Conservation (phyloP, 805 yeast genomes). For the Helenozyma baotianmanensis region DNA sequence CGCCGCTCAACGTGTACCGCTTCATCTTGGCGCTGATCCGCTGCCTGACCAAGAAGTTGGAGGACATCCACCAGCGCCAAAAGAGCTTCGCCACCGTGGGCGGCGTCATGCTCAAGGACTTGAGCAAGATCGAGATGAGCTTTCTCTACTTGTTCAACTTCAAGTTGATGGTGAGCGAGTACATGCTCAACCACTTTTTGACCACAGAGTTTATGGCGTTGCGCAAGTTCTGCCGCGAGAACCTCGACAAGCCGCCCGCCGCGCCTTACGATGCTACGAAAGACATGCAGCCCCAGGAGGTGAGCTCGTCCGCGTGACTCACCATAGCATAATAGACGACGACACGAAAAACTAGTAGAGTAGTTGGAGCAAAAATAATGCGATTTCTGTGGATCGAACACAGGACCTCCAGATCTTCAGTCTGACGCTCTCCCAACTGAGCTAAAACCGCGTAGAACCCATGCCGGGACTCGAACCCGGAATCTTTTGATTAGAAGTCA, state of each 20-base stretch:
- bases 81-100: slow-evolving; percentile 40
- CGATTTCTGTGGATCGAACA: slow-evolving; percentile 20
- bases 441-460: slow-evolving; percentile 25
- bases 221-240: slow-evolving; percentile 19
- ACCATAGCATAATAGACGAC: not conserved
- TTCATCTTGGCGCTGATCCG: slow-evolving; percentile 36
- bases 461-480: slow-evolving; percentile 21
- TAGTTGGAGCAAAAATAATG: slow-evolving; percentile 5
- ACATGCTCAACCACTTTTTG: slow-evolving; percentile 28
- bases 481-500: slow-evolving; percentile 19
- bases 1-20: slow-evolving; percentile 35
- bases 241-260: slow-evolving; percentile 1
- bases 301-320: too few species aligned
- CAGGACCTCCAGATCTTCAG: slow-evolving; percentile 24
- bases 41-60: slow-evolving; percentile 37
- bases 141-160: slow-evolving; percentile 47
- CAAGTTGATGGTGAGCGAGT: slow-evolving; percentile 41
- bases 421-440: slow-evolving; percentile 32
- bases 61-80: slow-evolving; percentile 43
- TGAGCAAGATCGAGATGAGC: slow-evolving; percentile 46
- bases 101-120: slow-evolving; percentile 41
- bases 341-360: not conserved
- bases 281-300: too few species aligned
- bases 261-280: too few species aligned
- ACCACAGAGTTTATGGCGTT: slow-evolving; percentile 28